A percentile compares a stretch with the other conserved stretches of the same genome.
These are phyloP conservation scores for Dactylis glomerata DNA, from an alignment of 176 grass and related monocot genomes.

Conservation along the genomic window DNA sequence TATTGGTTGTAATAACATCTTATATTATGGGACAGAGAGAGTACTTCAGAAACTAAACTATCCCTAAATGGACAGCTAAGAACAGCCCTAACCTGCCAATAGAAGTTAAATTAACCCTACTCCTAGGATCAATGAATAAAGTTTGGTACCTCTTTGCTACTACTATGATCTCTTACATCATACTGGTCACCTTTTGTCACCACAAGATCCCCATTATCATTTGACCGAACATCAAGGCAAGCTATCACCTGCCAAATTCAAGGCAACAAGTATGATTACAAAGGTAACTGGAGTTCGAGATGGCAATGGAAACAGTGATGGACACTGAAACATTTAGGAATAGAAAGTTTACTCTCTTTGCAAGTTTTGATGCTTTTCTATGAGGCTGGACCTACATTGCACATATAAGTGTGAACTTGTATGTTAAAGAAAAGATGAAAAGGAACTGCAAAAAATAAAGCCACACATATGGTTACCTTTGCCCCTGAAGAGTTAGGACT, in stretches of 20 bases:
- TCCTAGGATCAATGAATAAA: neutral
- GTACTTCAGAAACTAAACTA: slow-evolving; percentile 25
- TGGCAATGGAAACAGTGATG: neutral
- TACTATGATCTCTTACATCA: slow-evolving; percentile 89
- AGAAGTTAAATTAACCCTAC: neutral
- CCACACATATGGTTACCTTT: slow-evolving; percentile 51
- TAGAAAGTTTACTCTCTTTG: slow-evolving; percentile 78
- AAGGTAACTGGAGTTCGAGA: neutral
- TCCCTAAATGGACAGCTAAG: neutral
- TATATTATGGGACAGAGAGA: no score
- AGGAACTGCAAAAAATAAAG: slow-evolving; percentile 8
- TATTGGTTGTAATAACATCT: no score
- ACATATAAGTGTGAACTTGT: slow-evolving; percentile 11
- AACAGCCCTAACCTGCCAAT: neutral
- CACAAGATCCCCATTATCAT: slow-evolving; percentile 97
- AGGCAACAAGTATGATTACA: slow-evolving; percentile 22
- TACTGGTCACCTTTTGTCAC: slow-evolving; percentile 99
- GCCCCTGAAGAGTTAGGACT: slow-evolving; percentile 50
- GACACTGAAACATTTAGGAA: neutral
- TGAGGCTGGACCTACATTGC: slow-evolving; percentile 44
- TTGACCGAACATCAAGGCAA: slow-evolving; percentile 97
- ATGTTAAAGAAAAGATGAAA: slow-evolving; percentile 6
- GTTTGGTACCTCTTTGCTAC: slow-evolving; percentile 67
- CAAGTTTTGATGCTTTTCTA: slow-evolving; percentile 88
- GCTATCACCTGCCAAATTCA: slow-evolving; percentile 72